phyloP scores from a whole-genome alignment of 2,329 filamentous ascomycete genomes.

The Epicoccum sorghinum region DNA sequence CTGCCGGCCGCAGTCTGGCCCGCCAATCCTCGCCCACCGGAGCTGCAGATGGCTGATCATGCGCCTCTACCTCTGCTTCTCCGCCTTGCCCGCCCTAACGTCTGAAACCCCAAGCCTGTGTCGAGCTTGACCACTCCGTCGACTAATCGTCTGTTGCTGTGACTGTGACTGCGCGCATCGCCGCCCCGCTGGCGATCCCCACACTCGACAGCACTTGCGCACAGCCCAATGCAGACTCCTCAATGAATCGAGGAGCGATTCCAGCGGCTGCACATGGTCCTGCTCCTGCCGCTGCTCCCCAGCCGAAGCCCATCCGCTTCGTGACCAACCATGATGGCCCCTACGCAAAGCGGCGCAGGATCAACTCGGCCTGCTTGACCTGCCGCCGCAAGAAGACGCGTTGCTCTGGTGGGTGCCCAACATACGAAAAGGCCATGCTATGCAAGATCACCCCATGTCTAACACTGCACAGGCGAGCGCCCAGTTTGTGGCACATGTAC shows the following conservation, averaged over 20 bases:
- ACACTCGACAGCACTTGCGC: conserved; percentile 15
- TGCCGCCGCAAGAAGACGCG: conserved; percentile 58
- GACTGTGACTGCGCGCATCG: background rate
- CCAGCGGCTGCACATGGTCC: conserved; percentile 24
- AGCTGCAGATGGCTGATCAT: conserved; percentile 25
- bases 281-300: conserved; percentile 30
- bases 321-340: conserved; percentile 51
- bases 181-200: conserved; percentile 21
- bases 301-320: conserved; percentile 49
- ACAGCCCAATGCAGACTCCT: conserved; percentile 22
- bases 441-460: background rate
- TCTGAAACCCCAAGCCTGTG: background rate
- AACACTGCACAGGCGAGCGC: conserved; percentile 39
- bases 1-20: conserved; percentile 5
- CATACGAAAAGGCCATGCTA: background rate
- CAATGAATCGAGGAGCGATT: conserved; percentile 43
- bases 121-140: conserved; percentile 16
- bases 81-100: conserved; percentile 5
- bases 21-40: conserved; percentile 11
- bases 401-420: conserved; percentile 48
- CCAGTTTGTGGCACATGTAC: conserved; percentile 54
- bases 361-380: conserved; percentile 54
- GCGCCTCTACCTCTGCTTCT: conserved; percentile 22
- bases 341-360: conserved; percentile 50
- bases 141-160: background rate